Conservation (phyloP, 2,329 filamentous ascomycete species). For the Ophiostoma tasmaniense region DNA sequence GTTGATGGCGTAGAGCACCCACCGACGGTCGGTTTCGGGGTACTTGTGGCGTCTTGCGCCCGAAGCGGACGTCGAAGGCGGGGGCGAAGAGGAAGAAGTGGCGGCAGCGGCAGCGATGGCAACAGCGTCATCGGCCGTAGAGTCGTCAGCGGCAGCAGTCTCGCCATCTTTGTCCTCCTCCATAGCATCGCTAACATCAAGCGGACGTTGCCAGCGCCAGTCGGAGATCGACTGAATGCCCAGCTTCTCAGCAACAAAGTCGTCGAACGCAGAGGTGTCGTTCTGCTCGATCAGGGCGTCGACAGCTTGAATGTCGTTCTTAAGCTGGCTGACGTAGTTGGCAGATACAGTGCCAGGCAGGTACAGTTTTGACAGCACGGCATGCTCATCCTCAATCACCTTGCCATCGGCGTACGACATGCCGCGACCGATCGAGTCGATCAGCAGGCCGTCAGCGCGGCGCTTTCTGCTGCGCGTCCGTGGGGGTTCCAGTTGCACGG, state of each 20-base stretch:
- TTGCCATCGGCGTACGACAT: constrained; percentile 25
- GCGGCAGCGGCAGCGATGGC: background rate
- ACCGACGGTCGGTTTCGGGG: constrained; percentile 52
- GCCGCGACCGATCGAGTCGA: constrained; percentile 66
- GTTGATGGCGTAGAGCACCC: constrained; percentile 55
- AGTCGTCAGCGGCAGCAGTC: background rate
- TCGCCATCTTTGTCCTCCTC: constrained; percentile 14
- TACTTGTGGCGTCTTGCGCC: constrained; percentile 30
- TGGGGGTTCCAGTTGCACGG: constrained; percentile 59
- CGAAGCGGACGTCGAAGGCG: background rate
- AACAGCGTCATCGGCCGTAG: background rate
- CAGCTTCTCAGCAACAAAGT: constrained; percentile 33
- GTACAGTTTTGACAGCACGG: constrained; percentile 23
- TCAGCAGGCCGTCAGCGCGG: constrained; percentile 53
- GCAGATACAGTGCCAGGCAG: constrained; percentile 44
- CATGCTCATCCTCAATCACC: background rate
- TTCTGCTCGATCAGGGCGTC: constrained; percentile 40
- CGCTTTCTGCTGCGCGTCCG: constrained; percentile 47
- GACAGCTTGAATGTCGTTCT: constrained; percentile 37
- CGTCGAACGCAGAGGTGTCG: constrained; percentile 42
- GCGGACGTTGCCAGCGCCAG: constrained; percentile 22
- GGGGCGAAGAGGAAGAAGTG: background rate
- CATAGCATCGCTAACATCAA: constrained; percentile 21
- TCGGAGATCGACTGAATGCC: constrained; percentile 28
- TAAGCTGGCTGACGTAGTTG: constrained; percentile 39